Evolutionary conservation across 257 asterid species (phyloP), one percentile per base, ranked within the genome.

Genomic region (Ophiorrhiza pumila): DNA sequence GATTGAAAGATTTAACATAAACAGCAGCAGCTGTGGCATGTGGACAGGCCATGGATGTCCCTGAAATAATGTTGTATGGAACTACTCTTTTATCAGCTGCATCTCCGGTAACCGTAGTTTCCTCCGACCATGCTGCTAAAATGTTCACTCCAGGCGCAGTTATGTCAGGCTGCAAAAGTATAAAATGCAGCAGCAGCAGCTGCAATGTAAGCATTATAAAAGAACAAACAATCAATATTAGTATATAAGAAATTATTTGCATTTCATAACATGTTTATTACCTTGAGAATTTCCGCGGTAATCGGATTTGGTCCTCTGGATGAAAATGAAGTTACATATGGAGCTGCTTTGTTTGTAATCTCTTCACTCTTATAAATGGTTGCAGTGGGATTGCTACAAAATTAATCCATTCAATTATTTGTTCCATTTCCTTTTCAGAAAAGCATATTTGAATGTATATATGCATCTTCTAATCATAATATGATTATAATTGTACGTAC

Each of bases 31-130:
- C 96, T 4, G 89, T 78, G 22, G 85, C 96, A 49, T 87, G 96
- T 0, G 96, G 92, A 60, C 92, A 89, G 27, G 92, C 69, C 96
- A 89, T 89, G 18, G 92, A n/a, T n/a, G n/a, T n/a, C n/a, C n/a
- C n/a, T n/a, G n/a, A n/a, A n/a, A n/a, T n/a, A n/a, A n/a, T n/a
- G n/a, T n/a, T n/a, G n/a, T n/a, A n/a, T n/a, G n/a, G n/a, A n/a
- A n/a, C n/a, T n/a, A n/a, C n/a, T n/a, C n/a, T n/a, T n/a, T n/a
- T n/a, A n/a, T n/a, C n/a, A n/a, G n/a, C n/a, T n/a, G n/a, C n/a
- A n/a, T n/a, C n/a, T n/a, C n/a, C n/a, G n/a, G n/a, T n/a, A n/a
- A n/a, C n/a, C n/a, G n/a, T n/a, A n/a, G n/a, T n/a, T n/a, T n/a
- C n/a, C n/a, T n/a, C n/a, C n/a, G n/a, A n/a, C n/a, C n/a, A n/a